These are phyloP conservation scores for Cinnamomum chago DNA, from an alignment of 164 flowering plant genomes.

Conservation along the genomic window DNA sequence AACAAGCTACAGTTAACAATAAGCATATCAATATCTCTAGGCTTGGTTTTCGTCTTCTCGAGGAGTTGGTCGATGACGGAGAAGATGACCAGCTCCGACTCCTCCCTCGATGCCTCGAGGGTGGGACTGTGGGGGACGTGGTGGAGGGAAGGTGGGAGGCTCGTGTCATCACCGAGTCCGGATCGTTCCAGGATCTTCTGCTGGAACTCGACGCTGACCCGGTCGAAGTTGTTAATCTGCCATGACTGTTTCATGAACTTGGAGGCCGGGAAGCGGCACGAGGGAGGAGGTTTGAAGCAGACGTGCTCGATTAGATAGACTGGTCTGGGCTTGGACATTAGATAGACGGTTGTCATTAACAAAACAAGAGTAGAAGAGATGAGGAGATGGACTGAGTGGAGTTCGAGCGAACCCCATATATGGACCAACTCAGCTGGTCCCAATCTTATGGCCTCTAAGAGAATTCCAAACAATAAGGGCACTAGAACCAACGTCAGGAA, in stretches of 20 bases:
- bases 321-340: slow-evolving; percentile 33
- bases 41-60: slow-evolving; percentile 24
- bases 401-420: slow-evolving; percentile 9
- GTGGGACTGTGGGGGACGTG: slow-evolving; percentile 14
- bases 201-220: slow-evolving; percentile 8
- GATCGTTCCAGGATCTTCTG: slow-evolving; percentile 13
- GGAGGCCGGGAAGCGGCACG: slow-evolving; percentile 30
- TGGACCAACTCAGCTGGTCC: slow-evolving; percentile 21
- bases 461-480: slow-evolving; percentile 14
- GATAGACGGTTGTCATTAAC: slow-evolving; percentile 26
- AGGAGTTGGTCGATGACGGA: slow-evolving; percentile 28
- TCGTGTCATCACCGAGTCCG: slow-evolving; percentile 14
- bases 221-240: background rate
- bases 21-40: slow-evolving; percentile 40
- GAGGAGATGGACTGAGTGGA: slow-evolving; percentile 16
- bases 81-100: slow-evolving; percentile 19
- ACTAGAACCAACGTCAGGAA: slow-evolving; percentile 24
- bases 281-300: slow-evolving; percentile 31
- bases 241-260: slow-evolving; percentile 23
- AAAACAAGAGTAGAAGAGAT: slow-evolving; percentile 15
- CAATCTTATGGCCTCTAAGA: slow-evolving; percentile 10
- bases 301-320: slow-evolving; percentile 36
- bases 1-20: slow-evolving; percentile 44
- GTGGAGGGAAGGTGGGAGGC: slow-evolving; percentile 14
- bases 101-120: slow-evolving; percentile 14